phyloP scores from a whole-genome alignment of 2,329 filamentous ascomycete genomes.

The Calonectria hongkongensis region DNA sequence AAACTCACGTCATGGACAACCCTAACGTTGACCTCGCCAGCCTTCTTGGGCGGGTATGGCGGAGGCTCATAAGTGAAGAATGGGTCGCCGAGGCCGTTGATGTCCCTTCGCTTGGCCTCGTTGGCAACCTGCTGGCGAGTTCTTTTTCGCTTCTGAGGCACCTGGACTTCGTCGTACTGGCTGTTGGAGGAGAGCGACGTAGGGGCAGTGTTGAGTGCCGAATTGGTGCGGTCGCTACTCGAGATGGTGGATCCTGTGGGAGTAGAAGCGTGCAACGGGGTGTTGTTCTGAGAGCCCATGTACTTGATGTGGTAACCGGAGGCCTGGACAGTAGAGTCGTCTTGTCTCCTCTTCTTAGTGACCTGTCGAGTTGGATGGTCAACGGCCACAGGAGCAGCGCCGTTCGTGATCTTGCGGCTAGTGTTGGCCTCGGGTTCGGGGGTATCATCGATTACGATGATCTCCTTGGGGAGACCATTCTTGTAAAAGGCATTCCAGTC shows the following conservation, averaged over 20 bases:
- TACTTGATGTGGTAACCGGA: slow-evolving; percentile 83
- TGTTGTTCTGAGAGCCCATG: slow-evolving; percentile 82
- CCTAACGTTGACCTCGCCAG: slow-evolving; percentile 82
- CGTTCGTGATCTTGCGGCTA: slow-evolving; percentile 62
- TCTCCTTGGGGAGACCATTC: slow-evolving; percentile 88
- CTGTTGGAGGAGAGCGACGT: slow-evolving; percentile 82
- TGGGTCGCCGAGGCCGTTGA: slow-evolving; percentile 81
- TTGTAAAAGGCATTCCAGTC: slow-evolving; percentile 90
- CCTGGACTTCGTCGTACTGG: slow-evolving; percentile 78
- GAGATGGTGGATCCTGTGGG: slow-evolving; percentile 84
- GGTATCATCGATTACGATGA: slow-evolving; percentile 89
- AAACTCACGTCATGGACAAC: slow-evolving; percentile 77
- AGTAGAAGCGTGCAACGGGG: slow-evolving; percentile 80
- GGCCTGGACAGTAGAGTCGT: slow-evolving; percentile 72
- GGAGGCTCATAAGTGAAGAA: slow-evolving; percentile 90
- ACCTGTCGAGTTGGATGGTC: slow-evolving; percentile 65
- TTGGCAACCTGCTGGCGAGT: slow-evolving; percentile 88
- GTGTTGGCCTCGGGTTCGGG: slow-evolving; percentile 73
- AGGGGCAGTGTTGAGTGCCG: slow-evolving; percentile 86
- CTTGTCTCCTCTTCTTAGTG: slow-evolving; percentile 85
- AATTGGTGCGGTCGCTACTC: slow-evolving; percentile 89
- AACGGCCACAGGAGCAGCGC: slow-evolving; percentile 56
- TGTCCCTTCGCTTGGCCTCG: slow-evolving; percentile 86
- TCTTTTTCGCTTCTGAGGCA: slow-evolving; percentile 94
- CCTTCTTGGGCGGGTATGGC: slow-evolving; percentile 91